Evolutionary conservation across 1,284 basidiomycete species (phyloP).

Genomic region (Bondarzewia mesenterica): DNA sequence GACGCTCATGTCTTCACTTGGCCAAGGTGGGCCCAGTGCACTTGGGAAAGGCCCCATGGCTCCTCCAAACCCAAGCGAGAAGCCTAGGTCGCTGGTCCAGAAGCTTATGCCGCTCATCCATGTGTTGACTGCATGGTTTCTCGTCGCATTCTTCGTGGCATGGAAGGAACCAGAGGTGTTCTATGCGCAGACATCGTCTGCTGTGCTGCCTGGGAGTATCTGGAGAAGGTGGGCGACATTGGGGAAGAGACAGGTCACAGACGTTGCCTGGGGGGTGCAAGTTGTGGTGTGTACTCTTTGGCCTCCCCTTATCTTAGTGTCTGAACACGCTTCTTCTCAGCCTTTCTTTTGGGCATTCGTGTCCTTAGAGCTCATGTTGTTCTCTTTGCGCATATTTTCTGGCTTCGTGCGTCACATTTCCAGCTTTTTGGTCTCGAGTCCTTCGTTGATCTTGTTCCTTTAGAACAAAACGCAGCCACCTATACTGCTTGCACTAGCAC

Average conservation of each 20-base stretch:
- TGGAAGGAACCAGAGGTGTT: constrained; percentile 49
- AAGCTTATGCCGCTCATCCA: constrained; percentile 60
- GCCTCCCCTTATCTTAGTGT: background rate
- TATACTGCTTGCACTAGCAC: constrained; percentile 44
- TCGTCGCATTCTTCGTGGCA: constrained; percentile 63
- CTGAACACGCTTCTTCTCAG: constrained; percentile 26
- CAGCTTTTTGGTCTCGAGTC: background rate
- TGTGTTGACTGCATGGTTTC: constrained; percentile 48
- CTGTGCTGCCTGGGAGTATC: constrained; percentile 17
- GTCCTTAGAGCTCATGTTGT: constrained; percentile 58
- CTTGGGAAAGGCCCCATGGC: background rate
- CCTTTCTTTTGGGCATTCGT: constrained; percentile 76
- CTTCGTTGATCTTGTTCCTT: constrained; percentile 7
- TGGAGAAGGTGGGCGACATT: constrained; percentile 57
- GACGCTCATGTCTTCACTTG: constrained; percentile 24
- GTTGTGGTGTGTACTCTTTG: constrained; percentile 47
- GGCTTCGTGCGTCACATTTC: constrained; percentile 44
- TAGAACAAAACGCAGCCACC: constrained; percentile 56
- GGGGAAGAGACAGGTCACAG: constrained; percentile 19
- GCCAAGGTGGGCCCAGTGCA: background rate
- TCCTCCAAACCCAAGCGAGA: constrained; percentile 11
- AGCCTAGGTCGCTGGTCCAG: constrained; percentile 40
- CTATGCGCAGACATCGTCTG: constrained; percentile 17
- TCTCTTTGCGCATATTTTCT: constrained; percentile 61
- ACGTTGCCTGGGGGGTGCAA: constrained; percentile 38